Conservation (phyloP, 805 yeast genomes). For the Teunomyces panamensis region DNA sequence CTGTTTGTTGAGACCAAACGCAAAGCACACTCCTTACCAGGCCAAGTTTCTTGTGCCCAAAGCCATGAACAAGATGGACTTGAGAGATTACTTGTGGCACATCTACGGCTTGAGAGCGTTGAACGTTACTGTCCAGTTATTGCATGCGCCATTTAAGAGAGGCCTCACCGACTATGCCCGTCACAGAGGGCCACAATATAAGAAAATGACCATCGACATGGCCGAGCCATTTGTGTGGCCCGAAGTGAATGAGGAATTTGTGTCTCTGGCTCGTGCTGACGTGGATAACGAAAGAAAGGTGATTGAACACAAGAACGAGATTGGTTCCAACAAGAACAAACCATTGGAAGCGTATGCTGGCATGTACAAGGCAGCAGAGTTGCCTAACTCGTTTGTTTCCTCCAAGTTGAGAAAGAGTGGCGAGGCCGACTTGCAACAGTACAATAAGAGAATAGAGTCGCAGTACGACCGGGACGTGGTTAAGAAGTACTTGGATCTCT, state of each 20-base stretch:
- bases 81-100: constrained; percentile 89
- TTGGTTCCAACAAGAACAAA: constrained; percentile 66
- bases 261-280: constrained; percentile 33
- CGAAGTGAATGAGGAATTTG: constrained; percentile 40
- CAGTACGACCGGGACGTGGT: constrained; percentile 30
- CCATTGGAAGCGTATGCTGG: constrained; percentile 79
- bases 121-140: constrained; percentile 80
- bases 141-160: constrained; percentile 67
- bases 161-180: constrained; percentile 57
- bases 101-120: constrained; percentile 88
- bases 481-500: constrained; percentile 27
- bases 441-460: constrained; percentile 20
- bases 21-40: constrained; percentile 96
- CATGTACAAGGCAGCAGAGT: constrained; percentile 44
- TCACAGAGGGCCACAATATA: constrained; percentile 73
- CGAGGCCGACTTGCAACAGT: constrained; percentile 15
- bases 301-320: constrained; percentile 47
- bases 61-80: constrained; percentile 87
- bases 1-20: constrained; percentile 80
- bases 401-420: constrained; percentile 23
- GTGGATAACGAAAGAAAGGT: constrained; percentile 49
- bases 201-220: constrained; percentile 97
- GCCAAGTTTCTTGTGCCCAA: constrained; percentile 95
- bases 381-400: constrained; percentile 41
- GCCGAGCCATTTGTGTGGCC: constrained; percentile 97